Evolutionary conservation across 2,329 filamentous ascomycete genomes (phyloP), one percentile per base, ranked within the genome.

Genomic region (Amauroascus verrucosus): DNA sequence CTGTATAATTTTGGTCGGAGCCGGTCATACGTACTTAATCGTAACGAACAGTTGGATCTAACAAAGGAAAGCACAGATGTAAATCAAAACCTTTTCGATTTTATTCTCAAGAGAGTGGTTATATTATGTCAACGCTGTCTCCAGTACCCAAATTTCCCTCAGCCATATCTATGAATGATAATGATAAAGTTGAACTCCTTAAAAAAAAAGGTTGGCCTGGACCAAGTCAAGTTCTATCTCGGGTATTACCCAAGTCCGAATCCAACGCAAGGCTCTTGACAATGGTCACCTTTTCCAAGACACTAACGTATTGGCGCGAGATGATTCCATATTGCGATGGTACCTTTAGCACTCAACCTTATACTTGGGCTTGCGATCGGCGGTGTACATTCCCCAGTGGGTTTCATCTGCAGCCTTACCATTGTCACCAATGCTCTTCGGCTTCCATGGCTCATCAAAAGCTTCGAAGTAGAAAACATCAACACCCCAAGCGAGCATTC

Each of bases 381-480:
- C 72, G 40, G 75, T 80, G 76, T 82, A 85, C 40, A 81, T 79
- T 62, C 84, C 83, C 84, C 84, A 86, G 61, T 83, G 77, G 33
- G 77, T 82, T 76, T 86, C 83, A 61, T 83, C 78, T 46, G 75
- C 77, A 9, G 72, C 68, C 59, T 77, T 67, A 58, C 83, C 83
- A 62, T 82, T 80, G 64, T 84, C 77, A 61, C 84, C 83, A 56
- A 77, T 69, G 59, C 76, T 78, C 43, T 74, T 67, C 51, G 83
- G 81, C 78, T 86, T 86, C 80, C 81, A 85, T 55, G 77, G 72
- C 77, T 87, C 84, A 61, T 86, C 83, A 61, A 84, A 85, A 41
- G 83, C 83, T 74, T 86, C 83, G 60, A 87, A 87, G 70, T 79
- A 84, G 72, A 86, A 86, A 53, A 82, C 78, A 61, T 85, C 84